Evolutionary conservation across 2,329 filamentous ascomycete species (phyloP).

Genomic region (Penicillium sp.): DNA sequence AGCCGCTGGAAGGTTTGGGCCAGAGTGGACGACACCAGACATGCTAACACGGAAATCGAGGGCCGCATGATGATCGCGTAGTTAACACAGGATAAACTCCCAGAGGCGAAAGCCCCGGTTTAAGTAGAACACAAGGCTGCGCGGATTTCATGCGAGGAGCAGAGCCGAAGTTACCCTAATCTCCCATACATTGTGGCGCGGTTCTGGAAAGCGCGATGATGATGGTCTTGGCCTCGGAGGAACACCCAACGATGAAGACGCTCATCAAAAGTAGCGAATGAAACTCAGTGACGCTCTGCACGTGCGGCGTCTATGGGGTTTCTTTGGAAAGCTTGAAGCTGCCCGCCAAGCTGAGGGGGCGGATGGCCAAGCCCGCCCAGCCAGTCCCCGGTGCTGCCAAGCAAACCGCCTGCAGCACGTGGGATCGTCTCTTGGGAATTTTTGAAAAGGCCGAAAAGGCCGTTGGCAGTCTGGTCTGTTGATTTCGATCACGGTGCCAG

Average conservation of each 20-base stretch:
- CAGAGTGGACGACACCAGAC: constrained; percentile 27
- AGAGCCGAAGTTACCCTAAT: neutral
- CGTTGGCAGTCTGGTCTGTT: neutral
- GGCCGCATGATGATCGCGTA: constrained; percentile 26
- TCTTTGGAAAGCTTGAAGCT: constrained; percentile 9
- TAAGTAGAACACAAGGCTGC: neutral
- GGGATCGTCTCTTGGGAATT: neutral
- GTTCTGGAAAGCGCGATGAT: neutral
- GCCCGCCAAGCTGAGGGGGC: constrained; percentile 10
- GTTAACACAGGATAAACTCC: neutral
- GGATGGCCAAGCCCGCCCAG: constrained; percentile 5
- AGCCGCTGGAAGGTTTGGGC: constrained; percentile 60
- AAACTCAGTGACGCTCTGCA: neutral
- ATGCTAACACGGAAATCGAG: constrained; percentile 23
- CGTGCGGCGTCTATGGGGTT: constrained; percentile 4
- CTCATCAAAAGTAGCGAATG: neutral
- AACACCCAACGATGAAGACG: too few relatives aligned
- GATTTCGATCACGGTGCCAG: neutral
- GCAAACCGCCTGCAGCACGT: neutral
- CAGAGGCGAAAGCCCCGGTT: neutral
- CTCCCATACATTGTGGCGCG: neutral
- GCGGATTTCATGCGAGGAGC: neutral
- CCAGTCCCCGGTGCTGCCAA: constrained; percentile 2
- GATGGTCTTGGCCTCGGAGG: neutral
- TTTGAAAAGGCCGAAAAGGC: neutral